phyloP scores from a whole-genome alignment of 2,329 filamentous ascomycete genomes.

The Phialocephala sp. region DNA sequence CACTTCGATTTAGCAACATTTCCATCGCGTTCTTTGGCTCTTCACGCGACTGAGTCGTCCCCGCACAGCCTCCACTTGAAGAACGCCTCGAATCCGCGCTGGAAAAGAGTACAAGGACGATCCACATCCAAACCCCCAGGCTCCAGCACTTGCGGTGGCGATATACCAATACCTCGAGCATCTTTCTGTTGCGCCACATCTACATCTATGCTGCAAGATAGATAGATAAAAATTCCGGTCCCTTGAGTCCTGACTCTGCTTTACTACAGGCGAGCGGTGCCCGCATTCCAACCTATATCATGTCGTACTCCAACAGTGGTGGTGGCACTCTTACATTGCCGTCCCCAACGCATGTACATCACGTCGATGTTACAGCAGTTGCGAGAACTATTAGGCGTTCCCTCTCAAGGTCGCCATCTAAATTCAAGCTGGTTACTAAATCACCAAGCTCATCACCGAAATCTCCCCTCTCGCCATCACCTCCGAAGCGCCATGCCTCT shows the following conservation, averaged over 20 bases:
- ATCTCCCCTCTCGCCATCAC: constrained; percentile 64
- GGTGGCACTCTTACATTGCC: constrained; percentile 85
- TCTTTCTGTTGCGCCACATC: constrained; percentile 9
- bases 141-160: not conserved
- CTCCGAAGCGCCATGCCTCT: constrained; percentile 51
- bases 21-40: constrained; percentile 3
- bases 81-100: not conserved
- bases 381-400: constrained; percentile 86
- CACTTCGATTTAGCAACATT: constrained; percentile 15
- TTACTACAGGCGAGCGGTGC: constrained; percentile 31
- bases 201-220: constrained; percentile 31
- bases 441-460: constrained; percentile 52
- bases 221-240: constrained; percentile 23
- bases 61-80: not conserved
- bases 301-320: constrained; percentile 64
- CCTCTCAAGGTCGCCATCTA: constrained; percentile 91
- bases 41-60: not conserved
- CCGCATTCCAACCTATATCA: constrained; percentile 45
- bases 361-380: constrained; percentile 81
- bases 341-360: constrained; percentile 82
- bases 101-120: not conserved
- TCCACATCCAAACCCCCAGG: not conserved
- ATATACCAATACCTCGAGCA: constrained; percentile 3
- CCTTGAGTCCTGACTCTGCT: constrained; percentile 15
- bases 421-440: constrained; percentile 70